Evolutionary conservation across 1,139 yeast genomes (phyloP).

Genomic region (Schwanniomyces etchellsii): DNA sequence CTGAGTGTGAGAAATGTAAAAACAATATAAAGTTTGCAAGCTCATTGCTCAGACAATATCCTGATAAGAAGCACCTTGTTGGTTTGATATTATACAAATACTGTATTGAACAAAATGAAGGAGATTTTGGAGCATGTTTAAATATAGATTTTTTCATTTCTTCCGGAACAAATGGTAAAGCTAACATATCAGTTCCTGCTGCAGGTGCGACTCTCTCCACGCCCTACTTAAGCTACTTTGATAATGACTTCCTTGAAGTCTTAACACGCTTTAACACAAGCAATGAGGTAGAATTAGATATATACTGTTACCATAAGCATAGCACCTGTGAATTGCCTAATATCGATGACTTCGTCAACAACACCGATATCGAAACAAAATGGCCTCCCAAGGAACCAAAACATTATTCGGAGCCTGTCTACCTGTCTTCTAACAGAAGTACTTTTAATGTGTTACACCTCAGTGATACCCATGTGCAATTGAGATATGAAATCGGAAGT

Average conservation of each 20-base stretch:
- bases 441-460: conserved; percentile 59
- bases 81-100: conserved; percentile 31
- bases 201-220: conserved; percentile 19
- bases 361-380: conserved; percentile 21
- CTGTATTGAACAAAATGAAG: conserved; percentile 26
- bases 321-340: conserved; percentile 24
- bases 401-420: conserved; percentile 20
- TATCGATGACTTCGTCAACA: conserved; percentile 21
- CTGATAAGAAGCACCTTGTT: conserved; percentile 32
- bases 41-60: conserved; percentile 20
- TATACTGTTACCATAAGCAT: conserved; percentile 18
- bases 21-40: conserved; percentile 28
- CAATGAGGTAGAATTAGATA: conserved; percentile 30
- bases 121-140: conserved; percentile 28
- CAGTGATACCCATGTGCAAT: conserved; percentile 59
- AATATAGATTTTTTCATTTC: conserved; percentile 34
- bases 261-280: conserved; percentile 29
- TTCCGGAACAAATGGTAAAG: conserved; percentile 16
- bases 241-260: conserved; percentile 36
- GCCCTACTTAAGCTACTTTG: conserved; percentile 27
- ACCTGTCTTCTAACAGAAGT: conserved; percentile 13
- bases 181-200: conserved; percentile 12
- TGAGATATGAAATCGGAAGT: conserved; percentile 50
- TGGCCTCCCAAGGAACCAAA: conserved; percentile 27
- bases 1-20: conserved; percentile 30